phyloP scores from a whole-genome alignment of 345 rosid genomes.

The Linum trigynum region DNA sequence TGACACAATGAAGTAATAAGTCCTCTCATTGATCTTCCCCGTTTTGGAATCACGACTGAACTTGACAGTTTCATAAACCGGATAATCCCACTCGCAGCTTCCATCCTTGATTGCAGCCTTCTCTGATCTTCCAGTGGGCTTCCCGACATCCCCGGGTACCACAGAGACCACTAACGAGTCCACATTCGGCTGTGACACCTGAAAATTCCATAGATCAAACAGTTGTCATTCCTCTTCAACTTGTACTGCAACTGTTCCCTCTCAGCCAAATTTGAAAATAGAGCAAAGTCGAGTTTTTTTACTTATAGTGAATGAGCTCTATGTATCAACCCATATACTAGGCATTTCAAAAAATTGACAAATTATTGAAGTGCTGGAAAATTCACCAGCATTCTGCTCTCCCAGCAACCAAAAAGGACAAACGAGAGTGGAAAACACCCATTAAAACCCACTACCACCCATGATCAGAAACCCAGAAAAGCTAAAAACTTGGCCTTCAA shows the following conservation, averaged over 20 bases:
- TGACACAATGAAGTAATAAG: constrained; percentile 60
- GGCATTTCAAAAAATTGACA: not conserved
- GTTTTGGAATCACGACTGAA: constrained; percentile 53
- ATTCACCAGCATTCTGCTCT: constrained; percentile 1
- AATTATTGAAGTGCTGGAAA: not conserved
- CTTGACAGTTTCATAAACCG: constrained; percentile 67
- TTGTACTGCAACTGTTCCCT: not conserved
- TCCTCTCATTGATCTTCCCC: constrained; percentile 60
- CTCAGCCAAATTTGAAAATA: not conserved
- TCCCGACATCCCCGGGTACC: constrained; percentile 76
- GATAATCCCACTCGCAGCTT: constrained; percentile 62
- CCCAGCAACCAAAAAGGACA: constrained; percentile 18
- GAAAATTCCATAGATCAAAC: constrained; percentile 1
- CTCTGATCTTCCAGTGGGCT: constrained; percentile 61
- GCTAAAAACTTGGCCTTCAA: not conserved
- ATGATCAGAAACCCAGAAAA: not conserved
- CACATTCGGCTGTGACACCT: constrained; percentile 45
- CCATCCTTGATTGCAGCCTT: constrained; percentile 53
- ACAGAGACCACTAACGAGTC: constrained; percentile 56
- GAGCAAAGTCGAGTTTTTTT: not conserved
- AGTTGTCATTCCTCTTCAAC: not conserved
- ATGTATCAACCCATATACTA: not conserved
- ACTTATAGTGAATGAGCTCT: too few relatives aligned
- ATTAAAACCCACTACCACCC: too few relatives aligned
- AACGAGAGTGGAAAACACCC: too few relatives aligned